Base-by-base conservation (phyloP, 108 stramenopile genomes). In the Schizochytrium sp. region DNA sequence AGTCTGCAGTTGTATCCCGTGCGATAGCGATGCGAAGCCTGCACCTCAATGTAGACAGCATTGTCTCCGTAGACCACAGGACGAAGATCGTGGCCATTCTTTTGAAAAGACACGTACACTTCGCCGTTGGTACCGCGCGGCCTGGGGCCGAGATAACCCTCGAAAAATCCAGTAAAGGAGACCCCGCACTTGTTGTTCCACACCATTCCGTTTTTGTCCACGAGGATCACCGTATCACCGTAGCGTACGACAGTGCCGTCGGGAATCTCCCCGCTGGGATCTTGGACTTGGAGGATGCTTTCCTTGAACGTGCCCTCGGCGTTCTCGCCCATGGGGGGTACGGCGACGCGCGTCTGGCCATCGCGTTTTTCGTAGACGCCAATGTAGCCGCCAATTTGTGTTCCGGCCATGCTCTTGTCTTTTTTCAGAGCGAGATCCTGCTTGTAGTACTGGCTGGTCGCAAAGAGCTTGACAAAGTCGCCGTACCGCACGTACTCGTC, bases 101-200 rank as follows among this genome's bases (percentile, higher is more conserved):
- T 83, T 83, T 83, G 76, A 1, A 83, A 83, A 12, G 76, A 83
- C 1, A 83, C 76, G 51, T 83, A 83, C 10, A 83, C 76, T 4
- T 83, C 76, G 76, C 76, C 76, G 76, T 83, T 83, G n/a, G 51
- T 83, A 45, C 76, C 76, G 16, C 76, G 45, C 10, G 76, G 76
- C 45, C 51, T 10, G 6, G 76, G 76, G 48, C 76, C 76, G 12
- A 83, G 76, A 3, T 83, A 83, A 16, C 76, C 76, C 51, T 83
- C 76, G 48, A 83, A 83, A 1, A 83, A 83, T 1, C 48, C 76
- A 0, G 76, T 53, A 28, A 83, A 83, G 51, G 76, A 53, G 12
- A 53, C 51, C 1, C 76, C 76, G 51, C 76, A 83, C 76, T 83
- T 83, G 76, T 83, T 83, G 76, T 83, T 83, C 76, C 76, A 83